Base-by-base conservation (phyloP, 2,329 filamentous ascomycete genomes). In the Talaromyces amestolkiae region DNA sequence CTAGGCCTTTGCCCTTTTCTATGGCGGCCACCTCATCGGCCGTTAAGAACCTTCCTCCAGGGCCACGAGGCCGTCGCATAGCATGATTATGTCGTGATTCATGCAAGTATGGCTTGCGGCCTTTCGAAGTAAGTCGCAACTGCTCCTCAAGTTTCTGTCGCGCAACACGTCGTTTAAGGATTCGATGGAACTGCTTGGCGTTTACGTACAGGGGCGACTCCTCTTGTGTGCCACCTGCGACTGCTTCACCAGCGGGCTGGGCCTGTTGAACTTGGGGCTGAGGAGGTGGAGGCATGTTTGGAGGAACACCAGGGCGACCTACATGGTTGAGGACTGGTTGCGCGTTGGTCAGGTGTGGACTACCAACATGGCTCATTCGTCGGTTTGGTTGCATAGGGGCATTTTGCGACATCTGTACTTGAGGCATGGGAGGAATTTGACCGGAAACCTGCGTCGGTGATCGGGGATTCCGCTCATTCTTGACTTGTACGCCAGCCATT, bases 31-130 rank as follows among this genome's bases (percentile, higher is more conserved):
- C 93, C 77, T 99, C 95, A 65, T 98, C 95, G 1, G 95, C 94
- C 0, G 95, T 99, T 77, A 99, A 81, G 84, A 99, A 99, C 27
- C 95, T 89, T 24, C 95, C 95, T 62, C 95, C 95, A 0, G 95
- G 95, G 17, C 95, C 95, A 75, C 95, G 88, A 33, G 95, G 95
- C 72, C 95, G 85, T 65, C 95, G 89, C 95, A 99, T 99, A 10
- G 95, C 95, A 78, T 99, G 95, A 75, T 98, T 98, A 78, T 99
- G 95, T 74, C 95, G 87, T 31, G 94, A 98, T 76, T 99, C 95
- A 80, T 99, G 95, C 37, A 99, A 85, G 74, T 99, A 99, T 3
- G 95, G 95, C 80, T 97, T 98, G 41, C 95, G 88, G 31, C 94
- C 94, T 80, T 99, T 99, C 10, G 91, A 96, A 0, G 95, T 98